These are phyloP conservation scores for Fusarium papillatum DNA, from an alignment of 2,329 filamentous ascomycete genomes.

Conservation along the genomic window DNA sequence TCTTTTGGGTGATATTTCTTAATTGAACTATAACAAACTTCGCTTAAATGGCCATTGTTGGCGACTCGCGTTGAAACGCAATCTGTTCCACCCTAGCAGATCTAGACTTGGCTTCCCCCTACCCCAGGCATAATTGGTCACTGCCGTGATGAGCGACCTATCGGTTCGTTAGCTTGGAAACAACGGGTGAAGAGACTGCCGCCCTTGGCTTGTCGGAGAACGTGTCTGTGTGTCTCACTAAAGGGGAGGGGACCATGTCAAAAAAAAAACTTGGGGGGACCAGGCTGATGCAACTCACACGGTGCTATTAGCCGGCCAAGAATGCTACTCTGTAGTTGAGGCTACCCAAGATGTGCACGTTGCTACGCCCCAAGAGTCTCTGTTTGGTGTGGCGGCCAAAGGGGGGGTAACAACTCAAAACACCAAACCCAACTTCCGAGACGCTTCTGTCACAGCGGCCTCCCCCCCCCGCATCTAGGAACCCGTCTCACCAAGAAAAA, in stretches of 20 bases:
- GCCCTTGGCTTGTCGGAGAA: slow-evolving; percentile 37
- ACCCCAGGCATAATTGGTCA: neutral
- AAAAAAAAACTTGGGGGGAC: neutral
- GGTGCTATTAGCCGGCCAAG: slow-evolving; percentile 13
- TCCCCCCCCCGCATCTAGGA: slow-evolving; percentile 33
- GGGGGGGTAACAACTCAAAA: slow-evolving; percentile 34
- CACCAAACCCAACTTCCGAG: slow-evolving; percentile 49
- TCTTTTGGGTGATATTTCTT: neutral
- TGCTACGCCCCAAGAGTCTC: slow-evolving; percentile 2
- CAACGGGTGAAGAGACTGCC: slow-evolving; percentile 27
- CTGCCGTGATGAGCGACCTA: neutral
- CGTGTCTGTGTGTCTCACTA: slow-evolving; percentile 37
- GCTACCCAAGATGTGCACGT: slow-evolving; percentile 14
- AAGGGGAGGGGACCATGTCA: neutral
- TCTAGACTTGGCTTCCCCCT: neutral
- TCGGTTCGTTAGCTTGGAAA: neutral
- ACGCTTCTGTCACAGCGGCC: slow-evolving; percentile 51
- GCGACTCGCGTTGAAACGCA: slow-evolving; percentile 5
- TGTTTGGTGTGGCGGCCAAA: slow-evolving; percentile 3
- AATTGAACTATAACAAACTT: neutral
- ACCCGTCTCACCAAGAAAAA: slow-evolving; percentile 24
- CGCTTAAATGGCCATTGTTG: neutral
- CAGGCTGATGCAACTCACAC: slow-evolving; percentile 18
- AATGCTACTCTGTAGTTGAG: slow-evolving; percentile 24
- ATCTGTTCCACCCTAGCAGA: slow-evolving; percentile 21